Evolutionary conservation across 2,329 filamentous ascomycete genomes (phyloP).

Genomic region (Cryphonectria naterciae): DNA sequence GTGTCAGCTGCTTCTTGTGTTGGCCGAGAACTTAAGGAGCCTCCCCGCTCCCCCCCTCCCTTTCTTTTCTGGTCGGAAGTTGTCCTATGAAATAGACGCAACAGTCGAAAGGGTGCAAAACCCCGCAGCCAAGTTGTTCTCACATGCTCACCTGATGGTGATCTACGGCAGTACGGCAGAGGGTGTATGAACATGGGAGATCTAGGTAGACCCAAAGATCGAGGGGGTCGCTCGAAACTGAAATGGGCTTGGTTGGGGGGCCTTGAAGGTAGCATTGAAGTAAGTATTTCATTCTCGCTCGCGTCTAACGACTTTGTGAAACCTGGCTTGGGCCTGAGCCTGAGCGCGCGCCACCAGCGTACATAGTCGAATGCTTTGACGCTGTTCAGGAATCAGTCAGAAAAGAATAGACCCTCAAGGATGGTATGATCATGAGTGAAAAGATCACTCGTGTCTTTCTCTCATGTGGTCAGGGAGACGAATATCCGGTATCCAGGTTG

Average conservation of each 20-base stretch:
- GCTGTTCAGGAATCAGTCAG: too few species aligned
- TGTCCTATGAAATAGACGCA: neutral
- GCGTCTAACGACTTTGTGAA: neutral
- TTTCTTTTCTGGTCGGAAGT: neutral
- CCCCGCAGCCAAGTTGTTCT: neutral
- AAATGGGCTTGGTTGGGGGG: neutral
- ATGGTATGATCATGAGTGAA: too few species aligned
- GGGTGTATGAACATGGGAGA: neutral
- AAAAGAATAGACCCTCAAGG: too few species aligned
- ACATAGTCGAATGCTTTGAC: neutral
- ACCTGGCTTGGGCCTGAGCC: neutral
- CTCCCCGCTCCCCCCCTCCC: neutral
- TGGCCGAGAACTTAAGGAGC: neutral
- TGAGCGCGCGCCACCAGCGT: neutral
- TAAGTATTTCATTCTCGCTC: neutral
- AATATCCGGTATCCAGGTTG: neutral
- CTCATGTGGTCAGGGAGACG: neutral
- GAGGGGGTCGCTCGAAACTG: neutral
- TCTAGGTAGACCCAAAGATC: neutral
- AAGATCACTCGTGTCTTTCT: neutral
- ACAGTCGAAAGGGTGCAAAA: neutral
- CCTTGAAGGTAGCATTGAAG: neutral
- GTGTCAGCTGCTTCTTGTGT: neutral
- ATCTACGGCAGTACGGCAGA: neutral
- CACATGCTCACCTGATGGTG: neutral